Conservation (phyloP, 73 alveolate genomes). For the Durusdinium trenchii region DNA sequence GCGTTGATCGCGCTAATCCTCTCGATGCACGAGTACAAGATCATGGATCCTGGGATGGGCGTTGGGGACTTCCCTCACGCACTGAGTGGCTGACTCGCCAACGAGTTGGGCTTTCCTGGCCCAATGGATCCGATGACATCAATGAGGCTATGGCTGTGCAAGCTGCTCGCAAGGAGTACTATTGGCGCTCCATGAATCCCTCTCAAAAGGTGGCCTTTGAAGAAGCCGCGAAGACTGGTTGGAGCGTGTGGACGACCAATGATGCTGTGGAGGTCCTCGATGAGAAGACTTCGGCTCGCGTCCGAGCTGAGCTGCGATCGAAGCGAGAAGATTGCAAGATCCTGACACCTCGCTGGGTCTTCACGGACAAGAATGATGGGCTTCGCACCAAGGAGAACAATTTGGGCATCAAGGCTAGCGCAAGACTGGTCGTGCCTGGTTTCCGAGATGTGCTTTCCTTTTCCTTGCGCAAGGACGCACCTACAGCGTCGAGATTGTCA, state of each 20-base stretch:
- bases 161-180: background rate
- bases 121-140: background rate
- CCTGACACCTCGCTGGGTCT: background rate
- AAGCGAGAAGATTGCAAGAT: background rate
- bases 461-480: no score
- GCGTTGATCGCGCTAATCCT: no score
- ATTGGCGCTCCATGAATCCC: background rate
- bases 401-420: background rate
- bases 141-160: background rate
- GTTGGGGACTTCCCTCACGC: background rate
- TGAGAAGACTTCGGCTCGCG: background rate
- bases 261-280: background rate
- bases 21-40: background rate
- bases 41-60: constrained; percentile 17
- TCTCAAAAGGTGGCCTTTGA: background rate
- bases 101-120: background rate
- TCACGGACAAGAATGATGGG: constrained; percentile 1
- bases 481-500: no score
- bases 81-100: background rate
- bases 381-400: background rate
- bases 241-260: background rate
- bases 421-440: background rate
- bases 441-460: background rate
- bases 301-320: background rate
- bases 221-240: background rate